Base-by-base conservation (phyloP, 2,329 filamentous ascomycete species). In the Pseudogymnoascus pannorum region DNA sequence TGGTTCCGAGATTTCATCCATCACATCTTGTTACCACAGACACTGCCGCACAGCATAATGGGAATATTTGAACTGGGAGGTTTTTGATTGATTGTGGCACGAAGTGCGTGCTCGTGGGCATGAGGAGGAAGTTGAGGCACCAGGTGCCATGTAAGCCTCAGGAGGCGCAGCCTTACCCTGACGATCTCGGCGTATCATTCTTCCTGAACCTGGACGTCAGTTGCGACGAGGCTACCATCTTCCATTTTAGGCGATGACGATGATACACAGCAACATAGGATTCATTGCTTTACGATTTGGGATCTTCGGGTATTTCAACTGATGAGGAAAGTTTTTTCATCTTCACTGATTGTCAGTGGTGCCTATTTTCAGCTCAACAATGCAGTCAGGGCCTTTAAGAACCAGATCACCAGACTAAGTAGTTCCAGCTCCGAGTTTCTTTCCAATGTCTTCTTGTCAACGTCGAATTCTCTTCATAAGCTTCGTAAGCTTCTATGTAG, bases 151-250 rank as follows among this genome's bases (percentile, higher is more conserved):
- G 48, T 54, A 54, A 54, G 48, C 48, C 9, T 54, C 48, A 54
- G 48, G 48, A 54, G 48, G 48, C 48, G 48, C 48, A 54, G 48
- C 48, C 48, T 54, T 54, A 54, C 48, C 12, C 22, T 54, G 44
- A 31, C 26, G 26, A 54, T 14, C 48, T 54, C 48, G 48, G 48
- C 31, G 26, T 12, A 54, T 31, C 24, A 18, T 54, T 31, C 16
- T 54, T 54, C 48, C 48, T 11, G 48, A 31, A 12, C 26, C 48
- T 26, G 11, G 26, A 31, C 24, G 9, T 31, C 48, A 54, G 12
- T 20, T 31, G 16, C 9, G 26, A 18, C 48, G 26, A 54, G 48
- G 48, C 48, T 54, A 54, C 26, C n/a, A 54, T 54, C 18, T 54
- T 9, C 26, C 5, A 11, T 31, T 31, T 18, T 18, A 0, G 42